A percentile compares a stretch with the other conserved stretches of the same genome.
phyloP scores from a whole-genome alignment of 2,329 filamentous ascomycete species.

The Pestalotiopsis sp. region DNA sequence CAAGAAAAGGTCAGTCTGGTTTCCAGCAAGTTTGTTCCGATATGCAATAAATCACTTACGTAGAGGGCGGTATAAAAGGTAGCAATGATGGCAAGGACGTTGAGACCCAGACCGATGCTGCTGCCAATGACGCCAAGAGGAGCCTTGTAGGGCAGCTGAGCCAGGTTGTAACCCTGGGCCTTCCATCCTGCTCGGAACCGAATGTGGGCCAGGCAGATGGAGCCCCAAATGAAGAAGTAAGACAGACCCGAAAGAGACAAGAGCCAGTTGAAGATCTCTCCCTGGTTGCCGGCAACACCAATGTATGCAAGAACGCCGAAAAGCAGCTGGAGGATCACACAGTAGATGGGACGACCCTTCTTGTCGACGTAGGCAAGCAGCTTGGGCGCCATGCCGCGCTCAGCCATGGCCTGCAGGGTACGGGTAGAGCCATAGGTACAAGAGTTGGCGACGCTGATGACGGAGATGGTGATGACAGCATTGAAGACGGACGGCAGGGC shows the following conservation, averaged over 20 bases:
- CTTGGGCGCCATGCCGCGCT: slow-evolving; percentile 54
- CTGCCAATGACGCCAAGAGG: slow-evolving; percentile 66
- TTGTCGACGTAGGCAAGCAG: slow-evolving; percentile 64
- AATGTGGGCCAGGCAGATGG: slow-evolving; percentile 66
- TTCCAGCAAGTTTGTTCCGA: neutral
- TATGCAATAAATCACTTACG: slow-evolving; percentile 31
- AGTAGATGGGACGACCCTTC: slow-evolving; percentile 60
- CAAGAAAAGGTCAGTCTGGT: neutral
- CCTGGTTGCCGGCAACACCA: slow-evolving; percentile 43
- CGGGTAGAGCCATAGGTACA: slow-evolving; percentile 53
- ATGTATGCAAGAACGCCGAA: slow-evolving; percentile 65
- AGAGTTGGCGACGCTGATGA: slow-evolving; percentile 55
- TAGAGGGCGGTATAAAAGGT: slow-evolving; percentile 72
- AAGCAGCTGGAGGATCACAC: slow-evolving; percentile 53
- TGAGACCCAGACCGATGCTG: slow-evolving; percentile 68
- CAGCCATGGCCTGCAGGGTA: slow-evolving; percentile 52
- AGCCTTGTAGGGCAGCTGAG: slow-evolving; percentile 50
- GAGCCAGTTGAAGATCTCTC: slow-evolving; percentile 63
- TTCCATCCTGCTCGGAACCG: slow-evolving; percentile 66
- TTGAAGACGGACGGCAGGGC: slow-evolving; percentile 57
- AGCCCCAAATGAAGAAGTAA: slow-evolving; percentile 77
- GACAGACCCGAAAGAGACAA: slow-evolving; percentile 73
- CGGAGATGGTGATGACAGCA: slow-evolving; percentile 52
- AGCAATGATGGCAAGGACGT: slow-evolving; percentile 68
- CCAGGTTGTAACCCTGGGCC: slow-evolving; percentile 54